Percentiles rank a stretch among this genome's conserved stretches.
Conservation (phyloP, 2,329 filamentous ascomycete genomes). For the Ascochyta koolunga region DNA sequence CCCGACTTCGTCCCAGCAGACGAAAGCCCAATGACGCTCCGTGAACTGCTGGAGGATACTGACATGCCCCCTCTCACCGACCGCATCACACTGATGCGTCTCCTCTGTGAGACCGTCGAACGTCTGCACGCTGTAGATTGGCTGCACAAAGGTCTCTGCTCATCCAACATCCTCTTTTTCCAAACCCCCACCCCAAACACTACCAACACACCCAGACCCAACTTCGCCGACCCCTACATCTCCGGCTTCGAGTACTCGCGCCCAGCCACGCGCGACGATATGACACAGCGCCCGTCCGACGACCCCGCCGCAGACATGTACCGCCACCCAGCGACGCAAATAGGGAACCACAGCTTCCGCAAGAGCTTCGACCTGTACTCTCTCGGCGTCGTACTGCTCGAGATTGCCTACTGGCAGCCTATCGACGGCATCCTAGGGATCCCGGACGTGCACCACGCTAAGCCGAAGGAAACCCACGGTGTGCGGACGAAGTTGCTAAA, state of each 20-base stretch:
- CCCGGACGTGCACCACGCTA: conserved; percentile 36
- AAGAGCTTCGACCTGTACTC: conserved; percentile 62
- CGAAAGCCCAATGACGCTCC: conserved; percentile 55
- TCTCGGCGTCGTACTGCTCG: conserved; percentile 59
- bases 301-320: conserved; percentile 58
- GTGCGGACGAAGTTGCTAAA: conserved; percentile 43
- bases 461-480: conserved; percentile 48
- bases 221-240: conserved; percentile 53
- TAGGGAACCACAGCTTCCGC: conserved; percentile 47
- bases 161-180: conserved; percentile 62
- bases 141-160: conserved; percentile 65
- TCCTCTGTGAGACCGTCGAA: conserved; percentile 60
- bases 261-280: conserved; percentile 57
- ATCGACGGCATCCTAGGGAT: conserved; percentile 55
- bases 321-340: conserved; percentile 54
- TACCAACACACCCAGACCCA: conserved; percentile 29
- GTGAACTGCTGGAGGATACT: conserved; percentile 51
- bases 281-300: conserved; percentile 57
- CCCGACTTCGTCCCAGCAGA: conserved; percentile 49
- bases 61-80: conserved; percentile 58
- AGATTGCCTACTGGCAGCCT: conserved; percentile 60
- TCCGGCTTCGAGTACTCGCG: conserved; percentile 63
- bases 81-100: conserved; percentile 58
- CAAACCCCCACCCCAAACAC: conserved; percentile 10
- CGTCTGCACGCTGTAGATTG: conserved; percentile 63